Evolutionary conservation across 2,329 filamentous ascomycete species (phyloP).

Genomic region (Ophiocordyceps camponoti-saundersi): DNA sequence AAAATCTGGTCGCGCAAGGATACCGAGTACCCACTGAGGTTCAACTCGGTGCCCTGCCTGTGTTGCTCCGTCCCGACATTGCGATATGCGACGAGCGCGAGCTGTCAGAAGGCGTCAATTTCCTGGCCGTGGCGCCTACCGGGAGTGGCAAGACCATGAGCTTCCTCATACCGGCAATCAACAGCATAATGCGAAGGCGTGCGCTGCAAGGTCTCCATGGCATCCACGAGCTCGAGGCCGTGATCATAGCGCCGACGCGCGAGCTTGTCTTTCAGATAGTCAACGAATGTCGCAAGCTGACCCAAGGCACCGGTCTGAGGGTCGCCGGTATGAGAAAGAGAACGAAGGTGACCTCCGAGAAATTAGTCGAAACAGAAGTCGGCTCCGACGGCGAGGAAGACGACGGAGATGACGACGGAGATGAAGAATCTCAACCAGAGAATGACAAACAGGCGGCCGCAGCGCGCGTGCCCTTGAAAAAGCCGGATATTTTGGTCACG

Average conservation of each 20-base stretch:
- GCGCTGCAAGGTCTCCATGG: conserved; percentile 22
- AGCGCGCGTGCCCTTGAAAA: conserved; percentile 13
- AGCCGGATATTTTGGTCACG: conserved; percentile 22
- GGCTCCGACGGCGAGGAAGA: conserved; percentile 20
- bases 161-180: conserved; percentile 76
- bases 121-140: conserved; percentile 81
- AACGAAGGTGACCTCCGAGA: conserved; percentile 46
- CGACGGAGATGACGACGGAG: conserved; percentile 11
- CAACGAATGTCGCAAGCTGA: conserved; percentile 73
- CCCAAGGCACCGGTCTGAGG: conserved; percentile 57
- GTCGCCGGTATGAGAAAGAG: conserved; percentile 74
- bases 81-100: conserved; percentile 25
- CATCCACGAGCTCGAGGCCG: conserved; percentile 38
- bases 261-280: conserved; percentile 67
- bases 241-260: conserved; percentile 65
- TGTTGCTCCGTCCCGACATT: conserved; percentile 46
- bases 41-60: conserved; percentile 69
- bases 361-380: conserved; percentile 18
- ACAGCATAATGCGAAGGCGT: conserved; percentile 47
- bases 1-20: conserved; percentile 70
- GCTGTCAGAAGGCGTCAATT: conserved; percentile 38
- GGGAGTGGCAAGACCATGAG: conserved; percentile 93
- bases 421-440: conserved; percentile 15
- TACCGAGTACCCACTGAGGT: conserved; percentile 86
- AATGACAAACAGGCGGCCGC: conserved; percentile 15